Conservation (phyloP, 441 rosid genomes). For the Daphne laureola region DNA sequence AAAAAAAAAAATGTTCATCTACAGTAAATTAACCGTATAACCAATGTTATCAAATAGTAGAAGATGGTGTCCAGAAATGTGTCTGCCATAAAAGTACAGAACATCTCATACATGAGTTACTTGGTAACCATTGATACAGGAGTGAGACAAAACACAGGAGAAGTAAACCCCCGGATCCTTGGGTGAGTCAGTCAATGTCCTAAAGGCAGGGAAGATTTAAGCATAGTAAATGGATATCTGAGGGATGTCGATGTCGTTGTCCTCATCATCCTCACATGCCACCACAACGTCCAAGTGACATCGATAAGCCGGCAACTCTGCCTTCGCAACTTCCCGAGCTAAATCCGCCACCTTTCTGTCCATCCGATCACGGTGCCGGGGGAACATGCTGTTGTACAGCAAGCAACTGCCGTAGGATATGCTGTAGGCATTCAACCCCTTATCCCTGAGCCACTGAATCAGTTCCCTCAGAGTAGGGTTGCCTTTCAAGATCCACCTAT, state of each 20-base stretch:
- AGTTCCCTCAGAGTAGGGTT: conserved; percentile 76
- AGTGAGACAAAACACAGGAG: too few species aligned
- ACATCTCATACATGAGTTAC: too few species aligned
- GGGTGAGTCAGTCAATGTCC: too few species aligned
- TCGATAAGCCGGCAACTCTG: conserved; percentile 62
- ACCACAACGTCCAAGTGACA: conserved; percentile 79
- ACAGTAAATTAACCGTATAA: too few species aligned
- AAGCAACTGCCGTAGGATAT: conserved; percentile 86
- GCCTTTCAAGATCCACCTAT: conserved; percentile 71
- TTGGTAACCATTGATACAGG: too few species aligned
- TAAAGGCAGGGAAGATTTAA: conserved; percentile 13
- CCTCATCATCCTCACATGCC: conserved; percentile 87
- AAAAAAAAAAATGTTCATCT: too few species aligned
- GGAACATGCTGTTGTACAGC: conserved; percentile 81
- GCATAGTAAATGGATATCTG: conserved; percentile 73
- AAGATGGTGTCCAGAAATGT: too few species aligned
- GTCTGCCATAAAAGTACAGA: too few species aligned
- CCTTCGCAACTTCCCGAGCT: conserved; percentile 74
- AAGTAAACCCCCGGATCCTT: too few species aligned
- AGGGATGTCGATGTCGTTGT: conserved; percentile 82
- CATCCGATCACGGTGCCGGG: conserved; percentile 80
- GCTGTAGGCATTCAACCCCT: conserved; percentile 86
- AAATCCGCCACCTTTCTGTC: conserved; percentile 73
- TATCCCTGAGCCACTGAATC: conserved; percentile 67
- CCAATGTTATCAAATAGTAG: too few species aligned